Percentiles rank a stretch among this genome's conserved stretches.
Conservation (phyloP, 2,329 filamentous ascomycete genomes). For the Aspergillus intermedius region DNA sequence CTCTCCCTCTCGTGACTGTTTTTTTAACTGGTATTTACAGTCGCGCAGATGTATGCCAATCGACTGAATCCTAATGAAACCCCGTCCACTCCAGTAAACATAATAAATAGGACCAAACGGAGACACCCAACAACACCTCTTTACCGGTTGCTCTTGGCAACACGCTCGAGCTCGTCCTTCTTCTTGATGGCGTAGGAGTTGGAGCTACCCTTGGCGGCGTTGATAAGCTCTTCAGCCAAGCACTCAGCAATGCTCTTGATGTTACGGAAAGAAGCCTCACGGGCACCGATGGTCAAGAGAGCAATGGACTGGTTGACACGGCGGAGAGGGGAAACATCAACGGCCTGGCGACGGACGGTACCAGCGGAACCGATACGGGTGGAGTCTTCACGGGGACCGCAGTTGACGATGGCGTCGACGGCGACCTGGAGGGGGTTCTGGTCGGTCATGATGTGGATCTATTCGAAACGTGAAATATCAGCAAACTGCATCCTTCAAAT, state of each 20-base stretch:
- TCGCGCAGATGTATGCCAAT: slow-evolving; percentile 36
- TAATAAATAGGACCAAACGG: slow-evolving; percentile 34
- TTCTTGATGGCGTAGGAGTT: slow-evolving; percentile 99
- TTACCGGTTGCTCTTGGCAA: slow-evolving; percentile 99
- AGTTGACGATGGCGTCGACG: slow-evolving; percentile 99
- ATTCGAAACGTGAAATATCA: slow-evolving; percentile 19
- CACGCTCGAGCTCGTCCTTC: slow-evolving; percentile 99
- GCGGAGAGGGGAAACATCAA: slow-evolving; percentile 99
- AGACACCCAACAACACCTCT: slow-evolving; percentile 39
- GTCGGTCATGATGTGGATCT: slow-evolving; percentile 99
- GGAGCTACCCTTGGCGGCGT: slow-evolving; percentile 99
- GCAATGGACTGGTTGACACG: slow-evolving; percentile 99
- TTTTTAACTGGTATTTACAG: slow-evolving; percentile 31
- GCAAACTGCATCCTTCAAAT: slow-evolving; percentile 5
- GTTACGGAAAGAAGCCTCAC: slow-evolving; percentile 99
- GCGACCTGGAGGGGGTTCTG: slow-evolving; percentile 99
- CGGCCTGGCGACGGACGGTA: slow-evolving; percentile 99
- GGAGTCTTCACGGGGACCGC: slow-evolving; percentile 98
- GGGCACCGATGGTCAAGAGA: slow-evolving; percentile 96
- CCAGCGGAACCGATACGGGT: slow-evolving; percentile 99
- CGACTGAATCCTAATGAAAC: slow-evolving; percentile 36
- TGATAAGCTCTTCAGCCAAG: slow-evolving; percentile 99
- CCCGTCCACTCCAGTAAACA: slow-evolving; percentile 37
- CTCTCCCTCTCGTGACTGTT: slow-evolving; percentile 32
- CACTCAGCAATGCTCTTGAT: slow-evolving; percentile 99